Percentiles rank a stretch among this genome's conserved stretches.
Evolutionary conservation across 2,329 filamentous ascomycete genomes (phyloP).

Genomic region (Byssothecium circinans): DNA sequence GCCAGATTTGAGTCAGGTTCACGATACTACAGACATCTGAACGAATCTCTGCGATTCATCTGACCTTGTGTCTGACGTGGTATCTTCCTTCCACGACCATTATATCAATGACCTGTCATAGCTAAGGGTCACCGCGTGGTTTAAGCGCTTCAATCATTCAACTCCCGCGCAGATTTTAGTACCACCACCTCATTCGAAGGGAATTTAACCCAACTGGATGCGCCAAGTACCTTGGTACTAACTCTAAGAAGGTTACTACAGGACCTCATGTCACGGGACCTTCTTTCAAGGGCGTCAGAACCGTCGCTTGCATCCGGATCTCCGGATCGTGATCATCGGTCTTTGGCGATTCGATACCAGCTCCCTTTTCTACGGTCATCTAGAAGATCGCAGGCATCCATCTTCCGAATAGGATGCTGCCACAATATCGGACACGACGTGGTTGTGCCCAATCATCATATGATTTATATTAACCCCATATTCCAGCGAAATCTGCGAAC

Average conservation of each 20-base stretch:
- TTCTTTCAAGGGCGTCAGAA: constrained; percentile 4
- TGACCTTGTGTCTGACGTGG: neutral
- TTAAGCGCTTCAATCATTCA: neutral
- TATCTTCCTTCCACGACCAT: neutral
- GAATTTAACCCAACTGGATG: constrained; percentile 3
- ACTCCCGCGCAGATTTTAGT: neutral
- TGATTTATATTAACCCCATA: constrained; percentile 34
- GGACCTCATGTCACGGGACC: constrained; percentile 4
- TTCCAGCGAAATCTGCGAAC: constrained; percentile 24
- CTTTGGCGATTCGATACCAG: constrained; percentile 12
- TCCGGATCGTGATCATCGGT: constrained; percentile 4
- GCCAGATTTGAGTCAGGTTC: too few relatives aligned
- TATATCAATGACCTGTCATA: neutral
- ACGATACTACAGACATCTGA: too few relatives aligned
- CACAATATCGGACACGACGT: constrained; percentile 23
- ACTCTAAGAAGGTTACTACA: neutral
- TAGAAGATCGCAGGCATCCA: constrained; percentile 16
- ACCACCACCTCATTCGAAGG: neutral
- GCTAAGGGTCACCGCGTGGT: constrained; percentile 4
- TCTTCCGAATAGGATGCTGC: constrained; percentile 17
- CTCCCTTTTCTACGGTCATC: constrained; percentile 11
- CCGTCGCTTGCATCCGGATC: constrained; percentile 6
- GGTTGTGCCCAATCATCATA: constrained; percentile 28
- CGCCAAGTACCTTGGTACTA: constrained; percentile 7
- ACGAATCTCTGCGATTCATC: too few relatives aligned